A percentile compares a stretch with the other conserved stretches of the same genome.
These are phyloP conservation scores for Hymenoscyphus fraxineus DNA, from an alignment of 2,329 filamentous ascomycete species.

Conservation along the genomic window DNA sequence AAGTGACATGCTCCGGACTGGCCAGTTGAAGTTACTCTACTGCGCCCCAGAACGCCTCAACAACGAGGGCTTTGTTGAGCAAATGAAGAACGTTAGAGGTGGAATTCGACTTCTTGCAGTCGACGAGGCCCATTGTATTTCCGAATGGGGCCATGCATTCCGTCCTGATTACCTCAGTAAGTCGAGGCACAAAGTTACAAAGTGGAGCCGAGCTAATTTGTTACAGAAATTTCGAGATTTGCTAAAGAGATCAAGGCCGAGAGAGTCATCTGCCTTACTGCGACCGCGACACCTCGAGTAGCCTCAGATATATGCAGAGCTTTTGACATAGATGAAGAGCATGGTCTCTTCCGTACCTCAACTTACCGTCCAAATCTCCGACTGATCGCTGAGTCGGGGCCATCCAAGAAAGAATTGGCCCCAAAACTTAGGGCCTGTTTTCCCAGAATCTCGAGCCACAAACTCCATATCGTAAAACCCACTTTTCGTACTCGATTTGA, in stretches of 20 bases:
- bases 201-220: conserved; percentile 14
- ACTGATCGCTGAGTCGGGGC: conserved; percentile 47
- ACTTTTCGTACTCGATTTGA: no score
- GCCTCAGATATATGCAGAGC: conserved; percentile 50
- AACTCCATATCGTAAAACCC: no score
- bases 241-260: conserved; percentile 53
- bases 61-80: conserved; percentile 56
- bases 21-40: conserved; percentile 51
- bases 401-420: conserved; percentile 43
- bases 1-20: conserved; percentile 44
- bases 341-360: conserved; percentile 54
- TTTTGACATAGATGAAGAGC: conserved; percentile 44
- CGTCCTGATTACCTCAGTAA: conserved; percentile 49
- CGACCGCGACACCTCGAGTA: conserved; percentile 56
- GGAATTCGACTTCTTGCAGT: conserved; percentile 55
- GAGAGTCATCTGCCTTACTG: conserved; percentile 56
- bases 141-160: conserved; percentile 51
- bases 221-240: conserved; percentile 48
- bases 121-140: conserved; percentile 58
- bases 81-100: conserved; percentile 50
- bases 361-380: conserved; percentile 54
- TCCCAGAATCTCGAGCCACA: no score
- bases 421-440: no score
- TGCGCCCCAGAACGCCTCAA: conserved; percentile 58
- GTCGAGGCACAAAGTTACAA: not conserved